A percentile compares a stretch with the other conserved stretches of the same genome.
These are phyloP conservation scores for Xylaria digitata DNA, from an alignment of 2,329 filamentous ascomycete species.

Conservation along the genomic window DNA sequence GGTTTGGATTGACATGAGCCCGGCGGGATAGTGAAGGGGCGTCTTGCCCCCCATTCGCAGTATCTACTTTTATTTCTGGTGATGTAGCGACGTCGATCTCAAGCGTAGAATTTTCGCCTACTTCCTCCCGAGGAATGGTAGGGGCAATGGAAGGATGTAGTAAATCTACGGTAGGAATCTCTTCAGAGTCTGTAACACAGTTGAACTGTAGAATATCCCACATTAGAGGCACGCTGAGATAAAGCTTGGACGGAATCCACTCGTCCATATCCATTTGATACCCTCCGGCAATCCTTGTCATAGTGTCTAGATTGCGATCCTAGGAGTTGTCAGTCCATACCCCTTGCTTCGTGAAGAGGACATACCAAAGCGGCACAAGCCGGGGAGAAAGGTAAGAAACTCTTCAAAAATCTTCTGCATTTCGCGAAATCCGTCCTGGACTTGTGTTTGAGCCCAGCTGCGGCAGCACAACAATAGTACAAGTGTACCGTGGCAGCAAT, in stretches of 20 bases:
- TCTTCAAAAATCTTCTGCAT: slow-evolving; percentile 37
- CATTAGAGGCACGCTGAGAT: slow-evolving; percentile 39
- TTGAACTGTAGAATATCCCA: slow-evolving; percentile 41
- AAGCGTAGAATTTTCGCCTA: slow-evolving; percentile 35
- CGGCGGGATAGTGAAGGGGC: slow-evolving; percentile 36
- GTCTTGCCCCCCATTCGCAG: slow-evolving; percentile 38
- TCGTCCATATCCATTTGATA: slow-evolving; percentile 39
- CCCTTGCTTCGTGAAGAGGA: neutral
- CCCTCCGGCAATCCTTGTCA: slow-evolving; percentile 37
- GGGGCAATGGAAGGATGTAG: slow-evolving; percentile 33
- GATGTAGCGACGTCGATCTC: slow-evolving; percentile 39
- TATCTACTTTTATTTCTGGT: slow-evolving; percentile 39
- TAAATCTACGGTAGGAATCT: slow-evolving; percentile 35
- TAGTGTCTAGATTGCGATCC: slow-evolving; percentile 38
- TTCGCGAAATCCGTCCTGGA: slow-evolving; percentile 38
- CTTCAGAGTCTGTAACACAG: slow-evolving; percentile 35
- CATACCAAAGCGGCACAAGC: slow-evolving; percentile 38
- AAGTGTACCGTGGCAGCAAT: slow-evolving; percentile 40
- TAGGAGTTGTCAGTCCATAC: slow-evolving; percentile 20
- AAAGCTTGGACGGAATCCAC: slow-evolving; percentile 38
- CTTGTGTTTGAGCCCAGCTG: slow-evolving; percentile 38
- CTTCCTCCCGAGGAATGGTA: slow-evolving; percentile 27
- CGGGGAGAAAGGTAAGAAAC: slow-evolving; percentile 36
- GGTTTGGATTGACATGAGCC: slow-evolving; percentile 32
- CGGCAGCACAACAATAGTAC: slow-evolving; percentile 38